Evolutionary conservation across 2,329 filamentous ascomycete genomes (phyloP), one percentile per base, ranked within the genome.

Genomic region (Colletotrichum cereale): DNA sequence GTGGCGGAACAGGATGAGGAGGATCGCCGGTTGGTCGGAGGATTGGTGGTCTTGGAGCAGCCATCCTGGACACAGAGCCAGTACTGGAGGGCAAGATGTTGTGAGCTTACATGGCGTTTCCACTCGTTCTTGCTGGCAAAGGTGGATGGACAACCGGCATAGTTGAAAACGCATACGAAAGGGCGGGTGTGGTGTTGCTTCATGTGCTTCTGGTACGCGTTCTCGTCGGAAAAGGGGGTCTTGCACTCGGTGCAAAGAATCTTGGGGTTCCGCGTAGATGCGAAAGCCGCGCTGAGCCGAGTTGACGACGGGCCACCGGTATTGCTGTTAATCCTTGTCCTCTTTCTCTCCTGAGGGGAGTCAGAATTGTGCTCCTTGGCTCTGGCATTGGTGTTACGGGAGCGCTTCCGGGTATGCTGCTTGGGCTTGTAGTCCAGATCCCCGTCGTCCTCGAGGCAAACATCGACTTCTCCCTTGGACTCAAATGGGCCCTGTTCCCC

Each of bases 61-160:
- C 80, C 77, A 72, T 89, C 92, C 40, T 92, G 84, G 74, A 91
- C 87, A 82, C 95, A 98, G 68, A 92, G 86, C 89, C 91, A 98
- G 81, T 91, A 93, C 55, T 88, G 84, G 3, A 93, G 85, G 65
- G 91, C 88, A 29, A 97, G 85, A 78, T 98, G 96, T 78, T 97
- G 93, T 0, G 92, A 93, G 40, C 86, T 84, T 76, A 96, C 90
- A 78, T 98, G 96, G 0, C 96, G 90, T 81, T 98, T 98, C 96
- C 96, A 98, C 80, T 98, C 95, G 79, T 97, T 97, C 83, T 97
- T 97, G 75, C 88, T 91, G 3, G 88, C 87, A 77, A 97, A 97
- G 0, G 87, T 90, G 2, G 90, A 89, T 0, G 73, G 74, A 82
- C 96, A 98, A 42, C 92, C 93, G 67, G 95, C 96, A 66, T 89